Conservation (phyloP, 225 moss, liverwort and hornwort species). For the Climacium dendroides region DNA sequence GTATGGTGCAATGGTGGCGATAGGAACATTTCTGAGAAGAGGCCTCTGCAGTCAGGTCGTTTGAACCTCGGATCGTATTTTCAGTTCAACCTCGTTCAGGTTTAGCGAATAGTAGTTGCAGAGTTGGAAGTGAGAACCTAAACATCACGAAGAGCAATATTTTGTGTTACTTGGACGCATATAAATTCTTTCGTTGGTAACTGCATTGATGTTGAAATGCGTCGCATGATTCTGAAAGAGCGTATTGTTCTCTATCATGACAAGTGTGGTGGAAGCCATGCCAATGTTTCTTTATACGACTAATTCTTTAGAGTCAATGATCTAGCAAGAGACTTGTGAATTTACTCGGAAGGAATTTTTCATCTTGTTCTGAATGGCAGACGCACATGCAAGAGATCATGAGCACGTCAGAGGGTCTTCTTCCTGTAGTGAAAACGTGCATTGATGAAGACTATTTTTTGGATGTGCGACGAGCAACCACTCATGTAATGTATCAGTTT, state of each 20-base stretch:
- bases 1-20: constrained; percentile 75
- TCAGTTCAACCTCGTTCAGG: neutral
- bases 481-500: constrained; percentile 80
- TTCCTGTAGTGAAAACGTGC: constrained; percentile 61
- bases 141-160: neutral
- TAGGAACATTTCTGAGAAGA: constrained; percentile 69
- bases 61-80: neutral
- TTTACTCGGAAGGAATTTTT: neutral
- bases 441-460: constrained; percentile 88
- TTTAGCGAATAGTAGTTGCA: neutral
- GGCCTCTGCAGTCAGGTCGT: constrained; percentile 70
- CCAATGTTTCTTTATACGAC: neutral
- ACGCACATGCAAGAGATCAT: constrained; percentile 47
- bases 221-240: neutral
- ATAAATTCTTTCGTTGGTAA: neutral
- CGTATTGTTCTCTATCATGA: neutral
- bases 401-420: constrained; percentile 38
- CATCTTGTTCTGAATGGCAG: constrained; percentile 2
- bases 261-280: neutral
- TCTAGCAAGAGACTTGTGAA: neutral
- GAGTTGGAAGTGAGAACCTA: neutral
- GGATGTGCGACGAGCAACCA: constrained; percentile 72
- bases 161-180: neutral
- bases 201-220: neutral
- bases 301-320: neutral